These are phyloP conservation scores for Cladorrhinum sp. DNA, from an alignment of 2,329 filamentous ascomycete species.

Conservation along the genomic window DNA sequence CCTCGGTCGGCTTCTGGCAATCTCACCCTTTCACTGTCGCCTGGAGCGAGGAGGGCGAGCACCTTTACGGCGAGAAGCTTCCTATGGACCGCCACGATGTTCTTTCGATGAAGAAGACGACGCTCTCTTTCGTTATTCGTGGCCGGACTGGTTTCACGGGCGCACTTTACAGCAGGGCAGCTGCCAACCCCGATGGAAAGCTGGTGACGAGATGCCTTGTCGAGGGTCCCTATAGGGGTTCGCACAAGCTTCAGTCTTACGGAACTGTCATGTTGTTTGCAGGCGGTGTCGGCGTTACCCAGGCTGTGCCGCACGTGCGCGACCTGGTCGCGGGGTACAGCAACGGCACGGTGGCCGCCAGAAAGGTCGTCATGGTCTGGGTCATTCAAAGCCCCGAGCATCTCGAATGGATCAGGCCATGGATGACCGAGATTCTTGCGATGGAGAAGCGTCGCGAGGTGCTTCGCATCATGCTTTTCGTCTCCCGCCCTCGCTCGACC, in stretches of 20 bases:
- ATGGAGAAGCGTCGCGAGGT: constrained; percentile 73
- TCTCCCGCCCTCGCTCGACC: constrained; percentile 69
- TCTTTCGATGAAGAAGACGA: constrained; percentile 58
- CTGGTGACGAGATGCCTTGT: constrained; percentile 64
- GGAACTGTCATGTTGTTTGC: constrained; percentile 77
- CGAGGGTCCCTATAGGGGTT: constrained; percentile 75
- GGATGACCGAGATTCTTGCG: constrained; percentile 76
- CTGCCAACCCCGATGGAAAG: constrained; percentile 56
- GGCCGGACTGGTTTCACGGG: constrained; percentile 72
- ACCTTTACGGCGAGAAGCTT: constrained; percentile 50
- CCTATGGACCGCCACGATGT: constrained; percentile 60
- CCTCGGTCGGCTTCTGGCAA: constrained; percentile 66
- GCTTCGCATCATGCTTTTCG: constrained; percentile 74
- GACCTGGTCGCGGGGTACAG: constrained; percentile 67
- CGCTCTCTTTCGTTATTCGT: constrained; percentile 69
- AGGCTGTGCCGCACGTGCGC: constrained; percentile 72
- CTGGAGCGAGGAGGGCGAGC: constrained; percentile 67
- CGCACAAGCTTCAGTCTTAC: constrained; percentile 69
- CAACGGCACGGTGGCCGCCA: constrained; percentile 66
- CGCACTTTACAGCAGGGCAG: constrained; percentile 65
- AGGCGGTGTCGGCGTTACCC: constrained; percentile 77
- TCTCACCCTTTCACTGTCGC: constrained; percentile 78
- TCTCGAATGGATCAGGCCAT: constrained; percentile 77
- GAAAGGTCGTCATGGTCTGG: constrained; percentile 74
- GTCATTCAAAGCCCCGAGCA: constrained; percentile 76